These are phyloP conservation scores for Blumeria hordei DNA, from an alignment of 2,329 filamentous ascomycete genomes.

Conservation along the genomic window DNA sequence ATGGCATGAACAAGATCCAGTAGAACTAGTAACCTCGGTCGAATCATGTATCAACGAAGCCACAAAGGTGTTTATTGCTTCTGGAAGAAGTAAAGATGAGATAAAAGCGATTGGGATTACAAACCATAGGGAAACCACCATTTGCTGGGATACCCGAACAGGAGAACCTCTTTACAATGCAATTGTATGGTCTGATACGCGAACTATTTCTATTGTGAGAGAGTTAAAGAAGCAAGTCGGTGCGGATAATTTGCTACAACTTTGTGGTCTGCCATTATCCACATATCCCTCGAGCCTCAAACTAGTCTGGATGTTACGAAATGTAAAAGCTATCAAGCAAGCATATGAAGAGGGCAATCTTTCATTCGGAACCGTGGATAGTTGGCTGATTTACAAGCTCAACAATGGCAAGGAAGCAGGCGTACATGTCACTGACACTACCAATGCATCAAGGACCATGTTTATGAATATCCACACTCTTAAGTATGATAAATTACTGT, in stretches of 20 bases:
- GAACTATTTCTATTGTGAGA: conserved; percentile 45
- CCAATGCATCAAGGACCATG: conserved; percentile 70
- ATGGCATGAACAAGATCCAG: conserved; percentile 68
- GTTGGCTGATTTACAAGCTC: conserved; percentile 60
- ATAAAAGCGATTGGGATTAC: conserved; percentile 55
- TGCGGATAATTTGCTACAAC: conserved; percentile 37
- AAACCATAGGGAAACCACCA: conserved; percentile 62
- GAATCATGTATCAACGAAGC: conserved; percentile 54
- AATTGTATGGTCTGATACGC: conserved; percentile 70
- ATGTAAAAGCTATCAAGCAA: conserved; percentile 38
- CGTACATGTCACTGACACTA: conserved; percentile 51
- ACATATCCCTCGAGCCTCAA: conserved; percentile 65
- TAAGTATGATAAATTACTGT: conserved; percentile 46
- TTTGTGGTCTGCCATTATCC: conserved; percentile 56
- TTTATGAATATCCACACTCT: conserved; percentile 63
- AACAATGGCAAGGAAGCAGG: conserved; percentile 43
- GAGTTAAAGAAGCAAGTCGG: conserved; percentile 44
- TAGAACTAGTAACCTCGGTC: conserved; percentile 48
- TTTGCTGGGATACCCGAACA: conserved; percentile 57
- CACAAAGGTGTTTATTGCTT: conserved; percentile 39
- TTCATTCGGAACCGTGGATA: conserved; percentile 59
- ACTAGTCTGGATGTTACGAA: conserved; percentile 51
- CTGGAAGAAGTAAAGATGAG: conserved; percentile 40
- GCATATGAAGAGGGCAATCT: conserved; percentile 49
- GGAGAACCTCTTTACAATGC: conserved; percentile 59